Base-by-base conservation (phyloP, 768 basidiomycete species). In the Podaxis carcinomalis region DNA sequence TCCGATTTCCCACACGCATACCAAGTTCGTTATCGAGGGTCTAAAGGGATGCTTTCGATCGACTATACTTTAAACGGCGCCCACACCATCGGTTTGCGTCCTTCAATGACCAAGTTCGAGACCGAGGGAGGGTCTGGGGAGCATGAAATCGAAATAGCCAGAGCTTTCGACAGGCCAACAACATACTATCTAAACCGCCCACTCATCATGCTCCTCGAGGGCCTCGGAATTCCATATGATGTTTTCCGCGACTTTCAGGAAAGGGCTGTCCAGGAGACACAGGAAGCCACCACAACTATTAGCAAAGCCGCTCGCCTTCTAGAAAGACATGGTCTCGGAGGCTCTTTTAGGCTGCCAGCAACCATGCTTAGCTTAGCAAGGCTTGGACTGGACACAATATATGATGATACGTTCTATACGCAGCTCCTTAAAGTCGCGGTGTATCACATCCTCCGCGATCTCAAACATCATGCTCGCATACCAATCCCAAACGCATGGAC, bases 91-190 rank as follows among this genome's bases (percentile, higher is more conserved):
- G 74, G 77, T 46, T 69, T 88, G 1, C 73, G 87, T 5, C 78
- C 75, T 1, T 87, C 85, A 0, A 89, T 89, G 87, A 79, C 82
- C 65, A 91, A 92, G 69, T 91, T 91, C 63, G 74, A 81, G 28
- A 78, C 79, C 1, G 59, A 50, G 5, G 53, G 53, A 5, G 53
- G 42, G 5, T 76, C 77, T 0, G 66, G 77, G 21, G 78, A 78
- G 0, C 72, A 66, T 3, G 75, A 75, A 4, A 78, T 90, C 11
- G 87, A 90, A 68, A 83, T 91, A 49, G 88, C 89, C 0, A 74
- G 78, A 28, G 80, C 83, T 3, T 91, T 90, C 69, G 79, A 85
- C 64, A 75, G 77, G 46, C 87, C 87, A 1, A 80, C 82, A 6
- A 68, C 71, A 5, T 88, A 85, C 62, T 88, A 71, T 63, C 70